Percentiles rank a stretch among this genome's conserved stretches.
These are phyloP conservation scores for Eragrostis tef DNA, from an alignment of 202 grass and related monocot genomes.

Conservation along the genomic window DNA sequence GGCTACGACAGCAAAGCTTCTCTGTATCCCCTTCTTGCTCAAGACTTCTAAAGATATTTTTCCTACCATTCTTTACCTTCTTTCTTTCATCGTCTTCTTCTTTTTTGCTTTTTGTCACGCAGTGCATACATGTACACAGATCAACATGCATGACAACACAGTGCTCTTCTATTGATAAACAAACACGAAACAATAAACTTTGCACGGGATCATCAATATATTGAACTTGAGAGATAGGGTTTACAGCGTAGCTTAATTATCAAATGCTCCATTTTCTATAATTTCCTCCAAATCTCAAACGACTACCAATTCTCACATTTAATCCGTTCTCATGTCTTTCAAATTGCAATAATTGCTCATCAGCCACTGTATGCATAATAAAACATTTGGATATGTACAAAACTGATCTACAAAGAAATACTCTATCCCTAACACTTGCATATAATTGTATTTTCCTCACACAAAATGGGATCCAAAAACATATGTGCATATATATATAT, in stretches of 20 bases:
- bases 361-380: background rate
- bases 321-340: background rate
- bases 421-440: too few species aligned
- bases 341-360: background rate
- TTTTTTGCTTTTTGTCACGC: slow-evolving; percentile 43
- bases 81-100: slow-evolving; percentile 21
- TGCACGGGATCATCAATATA: background rate
- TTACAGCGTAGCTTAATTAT: background rate
- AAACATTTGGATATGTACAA: too few species aligned
- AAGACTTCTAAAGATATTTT: slow-evolving; percentile 71
- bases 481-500: too few species aligned
- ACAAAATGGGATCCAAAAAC: too few species aligned
- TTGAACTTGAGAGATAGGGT: background rate
- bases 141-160: background rate
- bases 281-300: background rate
- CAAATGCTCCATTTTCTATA: background rate
- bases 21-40: slow-evolving; percentile 67
- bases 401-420: too few species aligned
- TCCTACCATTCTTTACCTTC: slow-evolving; percentile 28
- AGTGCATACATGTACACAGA: slow-evolving; percentile 28
- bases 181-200: background rate
- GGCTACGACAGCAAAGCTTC: slow-evolving; percentile 65
- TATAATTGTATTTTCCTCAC: too few species aligned
- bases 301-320: background rate
- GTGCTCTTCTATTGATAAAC: background rate